Conservation (phyloP, 1,284 basidiomycete species). For the Marasmius fiardii region DNA sequence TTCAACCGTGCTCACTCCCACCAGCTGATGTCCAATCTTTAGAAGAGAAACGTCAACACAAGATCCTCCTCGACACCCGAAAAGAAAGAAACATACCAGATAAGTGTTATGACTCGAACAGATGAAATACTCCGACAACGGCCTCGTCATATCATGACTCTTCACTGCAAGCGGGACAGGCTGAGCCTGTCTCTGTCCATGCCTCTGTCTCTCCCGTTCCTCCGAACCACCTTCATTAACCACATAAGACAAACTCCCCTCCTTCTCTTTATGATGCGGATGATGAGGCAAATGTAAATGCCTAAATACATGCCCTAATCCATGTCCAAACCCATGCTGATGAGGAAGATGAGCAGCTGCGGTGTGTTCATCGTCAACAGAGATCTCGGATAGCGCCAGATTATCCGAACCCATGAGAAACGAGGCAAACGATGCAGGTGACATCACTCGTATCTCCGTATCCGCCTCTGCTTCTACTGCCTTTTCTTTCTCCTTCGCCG, state of each 20-base stretch:
- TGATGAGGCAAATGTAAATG: conserved; percentile 1
- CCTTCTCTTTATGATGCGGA: neutral
- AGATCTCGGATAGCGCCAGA: conserved; percentile 27
- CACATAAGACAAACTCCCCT: neutral
- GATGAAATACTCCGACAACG: conserved; percentile 88
- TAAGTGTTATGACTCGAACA: conserved; percentile 98
- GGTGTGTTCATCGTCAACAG: conserved; percentile 18
- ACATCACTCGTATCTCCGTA: conserved; percentile 3
- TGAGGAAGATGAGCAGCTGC: neutral
- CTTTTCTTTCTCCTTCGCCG: neutral
- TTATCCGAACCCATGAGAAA: conserved; percentile 12
- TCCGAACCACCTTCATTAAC: no score
- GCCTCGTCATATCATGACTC: conserved; percentile 73
- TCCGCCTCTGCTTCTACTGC: no score
- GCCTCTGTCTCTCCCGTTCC: conserved; percentile 34
- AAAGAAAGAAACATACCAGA: conserved; percentile 33
- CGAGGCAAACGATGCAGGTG: conserved; percentile 8
- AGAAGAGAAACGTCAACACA: no score
- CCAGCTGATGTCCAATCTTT: conserved; percentile 83
- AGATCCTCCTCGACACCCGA: no score
- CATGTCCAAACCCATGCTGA: neutral
- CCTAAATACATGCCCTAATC: neutral
- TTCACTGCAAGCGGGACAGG: conserved; percentile 61
- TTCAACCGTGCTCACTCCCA: conserved; percentile 92
- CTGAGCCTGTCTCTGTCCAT: conserved; percentile 45